Base-by-base conservation (phyloP, 176 grass and related monocot genomes). In the Phyllostachys edulis region DNA sequence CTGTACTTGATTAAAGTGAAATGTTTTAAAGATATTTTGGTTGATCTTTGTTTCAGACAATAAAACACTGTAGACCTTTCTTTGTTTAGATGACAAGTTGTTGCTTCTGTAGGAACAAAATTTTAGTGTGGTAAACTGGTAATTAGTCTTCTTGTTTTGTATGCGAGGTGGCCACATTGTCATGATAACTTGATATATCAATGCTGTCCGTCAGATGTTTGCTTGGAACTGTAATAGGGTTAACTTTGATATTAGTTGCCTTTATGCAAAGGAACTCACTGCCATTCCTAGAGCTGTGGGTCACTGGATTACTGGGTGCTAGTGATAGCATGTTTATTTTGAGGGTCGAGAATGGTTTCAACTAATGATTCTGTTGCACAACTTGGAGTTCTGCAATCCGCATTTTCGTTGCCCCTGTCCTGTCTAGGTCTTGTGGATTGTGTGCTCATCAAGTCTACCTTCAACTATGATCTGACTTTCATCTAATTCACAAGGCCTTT, bases 1-100 rank as follows among this genome's bases (percentile, higher is more conserved):
- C 69, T 87, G 84, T 90, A 90, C 69, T 90, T 80, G 55, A 61
- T 90, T 67, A 79, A 61, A 68, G 45, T 90, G 17, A 57, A 69
- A 80, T 77, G 69, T 63, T 50, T 83, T 49, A 71, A 77, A 59
- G 29, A 75, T 69, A 11, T 59, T 59, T 38, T 67, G 20, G 2
- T 39, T 27, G 34, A 69, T 85, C 12, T 5, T 66, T 75, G 32
- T 73, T 87, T 61, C 49, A 61, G 67, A 87, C 67, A 51, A 44
- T 83, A 23, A 76, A 64, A 76, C 76, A 24, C 9, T 77, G 26
- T 47, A 50, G 23, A 86, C 34, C 1, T 14, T 56, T 54, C 2
- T 47, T 73, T 38, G 41, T 49, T 50, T 67, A 39, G 40, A 83
- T 52, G 74, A 37, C 56, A 27, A 72, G 62, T 34, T 73, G 27